Percentiles rank a stretch among this genome's conserved stretches.
Conservation (phyloP, 2,329 filamentous ascomycete species). For the Plenodomus tracheiphilus region DNA sequence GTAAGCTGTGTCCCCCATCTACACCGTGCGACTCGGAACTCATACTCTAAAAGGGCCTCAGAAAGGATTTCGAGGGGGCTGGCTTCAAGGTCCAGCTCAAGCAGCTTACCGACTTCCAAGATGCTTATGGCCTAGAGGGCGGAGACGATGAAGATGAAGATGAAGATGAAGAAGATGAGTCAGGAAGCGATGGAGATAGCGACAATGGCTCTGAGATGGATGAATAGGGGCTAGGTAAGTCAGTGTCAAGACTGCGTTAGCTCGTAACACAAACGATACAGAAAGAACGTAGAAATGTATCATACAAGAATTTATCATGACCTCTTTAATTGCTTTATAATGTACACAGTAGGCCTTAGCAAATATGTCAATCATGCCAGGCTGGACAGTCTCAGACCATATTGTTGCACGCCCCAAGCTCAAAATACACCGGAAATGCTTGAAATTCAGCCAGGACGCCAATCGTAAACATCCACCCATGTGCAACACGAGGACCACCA, state of each 20-base stretch:
- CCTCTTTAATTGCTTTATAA: background rate
- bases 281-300: background rate
- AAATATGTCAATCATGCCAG: background rate
- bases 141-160: slow-evolving; percentile 63
- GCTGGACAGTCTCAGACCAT: background rate
- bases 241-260: background rate
- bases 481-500: background rate
- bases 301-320: background rate
- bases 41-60: slow-evolving; percentile 62
- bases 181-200: slow-evolving; percentile 48
- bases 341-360: background rate
- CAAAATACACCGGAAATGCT: slow-evolving; percentile 7
- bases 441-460: slow-evolving; percentile 5
- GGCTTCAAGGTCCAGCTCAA: slow-evolving; percentile 80
- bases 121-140: slow-evolving; percentile 81
- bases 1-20: slow-evolving; percentile 56
- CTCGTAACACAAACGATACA: background rate
- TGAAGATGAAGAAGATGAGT: slow-evolving; percentile 63
- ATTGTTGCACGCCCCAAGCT: slow-evolving; percentile 4
- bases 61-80: slow-evolving; percentile 70
- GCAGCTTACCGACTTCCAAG: slow-evolving; percentile 77
- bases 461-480: slow-evolving; percentile 2
- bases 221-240: slow-evolving; percentile 10
- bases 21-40: slow-evolving; percentile 4
- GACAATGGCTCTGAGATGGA: slow-evolving; percentile 36